Conservation (phyloP, 1,284 basidiomycete species). For the Irpex sp. region DNA sequence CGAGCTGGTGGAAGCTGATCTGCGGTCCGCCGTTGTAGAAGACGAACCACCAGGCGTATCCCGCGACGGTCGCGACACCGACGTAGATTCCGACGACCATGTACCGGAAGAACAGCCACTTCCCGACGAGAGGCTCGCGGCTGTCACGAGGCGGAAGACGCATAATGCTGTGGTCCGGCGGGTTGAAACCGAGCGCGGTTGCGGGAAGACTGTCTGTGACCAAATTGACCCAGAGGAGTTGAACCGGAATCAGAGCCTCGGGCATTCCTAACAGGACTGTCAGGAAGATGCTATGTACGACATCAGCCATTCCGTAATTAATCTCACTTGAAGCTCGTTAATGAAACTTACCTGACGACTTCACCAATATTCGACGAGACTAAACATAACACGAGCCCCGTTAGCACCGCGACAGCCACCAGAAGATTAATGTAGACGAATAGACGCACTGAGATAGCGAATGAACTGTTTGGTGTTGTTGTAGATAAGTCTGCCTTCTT, state of each 20-base stretch:
- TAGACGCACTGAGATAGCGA: conserved; percentile 73
- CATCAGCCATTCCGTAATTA: neutral
- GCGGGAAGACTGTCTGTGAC: conserved; percentile 96
- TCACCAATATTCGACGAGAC: conserved; percentile 99
- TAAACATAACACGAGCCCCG: conserved; percentile 39
- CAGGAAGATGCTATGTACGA: conserved; percentile 75
- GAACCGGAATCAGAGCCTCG: conserved; percentile 95
- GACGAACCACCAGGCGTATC: conserved; percentile 99
- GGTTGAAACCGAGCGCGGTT: conserved; percentile 98
- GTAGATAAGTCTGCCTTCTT: conserved; percentile 96
- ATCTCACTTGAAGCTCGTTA: too few species aligned
- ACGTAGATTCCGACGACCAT: conserved; percentile 92
- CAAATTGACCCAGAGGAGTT: conserved; percentile 95
- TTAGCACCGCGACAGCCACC: conserved; percentile 10
- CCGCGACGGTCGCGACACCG: conserved; percentile 91
- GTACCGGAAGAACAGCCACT: conserved; percentile 96
- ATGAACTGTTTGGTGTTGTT: conserved; percentile 99
- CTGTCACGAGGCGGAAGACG: conserved; percentile 83
- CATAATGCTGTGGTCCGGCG: conserved; percentile 96
- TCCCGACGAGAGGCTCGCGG: conserved; percentile 85
- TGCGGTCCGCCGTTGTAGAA: conserved; percentile 87
- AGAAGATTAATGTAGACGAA: neutral
- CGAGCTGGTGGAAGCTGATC: conserved; percentile 89
- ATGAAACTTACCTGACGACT: conserved; percentile 67
- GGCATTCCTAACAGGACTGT: conserved; percentile 98